Evolutionary conservation across 2,329 filamentous ascomycete genomes (phyloP).

Genomic region (Claviceps lovelessii): DNA sequence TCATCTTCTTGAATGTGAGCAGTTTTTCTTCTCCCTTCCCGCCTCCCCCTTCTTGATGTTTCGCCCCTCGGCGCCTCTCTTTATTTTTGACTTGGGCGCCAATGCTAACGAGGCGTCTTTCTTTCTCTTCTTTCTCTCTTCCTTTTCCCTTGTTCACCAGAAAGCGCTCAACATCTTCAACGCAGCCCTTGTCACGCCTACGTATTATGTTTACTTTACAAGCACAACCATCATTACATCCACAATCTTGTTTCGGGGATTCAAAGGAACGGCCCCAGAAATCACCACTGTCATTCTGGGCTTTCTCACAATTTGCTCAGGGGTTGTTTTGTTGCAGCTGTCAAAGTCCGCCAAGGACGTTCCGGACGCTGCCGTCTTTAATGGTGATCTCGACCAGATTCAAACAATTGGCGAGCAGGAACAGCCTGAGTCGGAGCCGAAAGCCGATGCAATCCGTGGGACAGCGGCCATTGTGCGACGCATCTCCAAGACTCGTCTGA

Average conservation of each 20-base stretch:
- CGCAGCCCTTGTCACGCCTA: constrained; percentile 89
- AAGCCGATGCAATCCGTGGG: constrained; percentile 89
- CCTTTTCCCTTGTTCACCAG: constrained; percentile 32
- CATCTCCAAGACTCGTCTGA: constrained; percentile 60
- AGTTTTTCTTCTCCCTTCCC: background rate
- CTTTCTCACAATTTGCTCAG: constrained; percentile 85
- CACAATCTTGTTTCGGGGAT: constrained; percentile 80
- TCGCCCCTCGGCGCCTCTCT: background rate
- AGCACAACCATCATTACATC: constrained; percentile 90
- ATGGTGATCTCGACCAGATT: constrained; percentile 85
- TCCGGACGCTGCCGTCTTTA: constrained; percentile 82
- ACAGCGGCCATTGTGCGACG: constrained; percentile 75
- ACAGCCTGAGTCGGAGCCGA: constrained; percentile 90
- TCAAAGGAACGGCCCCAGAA: constrained; percentile 68
- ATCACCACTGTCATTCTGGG: constrained; percentile 87
- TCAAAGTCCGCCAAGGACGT: constrained; percentile 98
- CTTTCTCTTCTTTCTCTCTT: background rate
- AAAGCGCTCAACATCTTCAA: constrained; percentile 98
- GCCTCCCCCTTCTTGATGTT: too few relatives aligned
- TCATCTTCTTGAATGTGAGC: constrained; percentile 86
- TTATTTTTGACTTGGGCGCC: background rate
- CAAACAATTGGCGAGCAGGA: constrained; percentile 90
- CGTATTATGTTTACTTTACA: constrained; percentile 98
- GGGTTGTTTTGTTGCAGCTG: constrained; percentile 84
- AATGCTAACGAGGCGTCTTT: background rate